These are phyloP conservation scores for Cercophora samala DNA, from an alignment of 495 filamentous ascomycete species.

Conservation along the genomic window DNA sequence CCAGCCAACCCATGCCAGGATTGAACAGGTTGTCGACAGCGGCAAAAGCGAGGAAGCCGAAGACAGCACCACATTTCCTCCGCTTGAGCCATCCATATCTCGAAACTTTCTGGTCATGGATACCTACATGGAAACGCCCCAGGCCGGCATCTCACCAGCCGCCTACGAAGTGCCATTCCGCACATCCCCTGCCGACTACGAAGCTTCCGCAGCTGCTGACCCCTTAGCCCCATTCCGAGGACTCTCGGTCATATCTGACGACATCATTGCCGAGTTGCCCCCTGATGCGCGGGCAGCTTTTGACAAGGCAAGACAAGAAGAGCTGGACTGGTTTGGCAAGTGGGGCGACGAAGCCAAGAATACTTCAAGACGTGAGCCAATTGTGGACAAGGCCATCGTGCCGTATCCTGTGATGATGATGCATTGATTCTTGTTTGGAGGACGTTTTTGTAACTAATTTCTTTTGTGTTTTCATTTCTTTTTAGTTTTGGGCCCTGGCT, in stretches of 20 bases:
- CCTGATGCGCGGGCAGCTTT: slow-evolving; percentile 69
- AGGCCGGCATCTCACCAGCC: slow-evolving; percentile 36
- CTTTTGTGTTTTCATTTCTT: slow-evolving; percentile 14
- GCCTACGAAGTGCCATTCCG: slow-evolving; percentile 49
- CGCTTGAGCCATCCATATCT: slow-evolving; percentile 60
- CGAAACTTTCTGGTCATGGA: slow-evolving; percentile 77
- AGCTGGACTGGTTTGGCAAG: slow-evolving; percentile 66
- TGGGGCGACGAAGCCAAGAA: slow-evolving; percentile 64
- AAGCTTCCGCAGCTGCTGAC: slow-evolving; percentile 24
- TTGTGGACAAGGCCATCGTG: slow-evolving; percentile 56
- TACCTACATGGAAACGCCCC: slow-evolving; percentile 60
- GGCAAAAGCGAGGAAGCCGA: slow-evolving; percentile 28
- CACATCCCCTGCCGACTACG: slow-evolving; percentile 29
- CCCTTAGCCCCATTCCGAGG: slow-evolving; percentile 61
- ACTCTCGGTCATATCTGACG: slow-evolving; percentile 59
- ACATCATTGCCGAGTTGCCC: slow-evolving; percentile 67
- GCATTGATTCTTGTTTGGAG: background rate
- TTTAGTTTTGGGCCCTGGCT: background rate
- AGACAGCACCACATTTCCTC: slow-evolving; percentile 53
- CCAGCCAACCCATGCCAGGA: slow-evolving; percentile 83
- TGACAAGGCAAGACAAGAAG: slow-evolving; percentile 55
- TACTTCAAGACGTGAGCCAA: slow-evolving; percentile 41
- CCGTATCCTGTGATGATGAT: slow-evolving; percentile 44
- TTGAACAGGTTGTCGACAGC: slow-evolving; percentile 59
- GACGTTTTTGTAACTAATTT: slow-evolving; percentile 7